These are phyloP conservation scores for Cytospora schulzeri DNA, from an alignment of 2,329 filamentous ascomycete species.

Conservation along the genomic window DNA sequence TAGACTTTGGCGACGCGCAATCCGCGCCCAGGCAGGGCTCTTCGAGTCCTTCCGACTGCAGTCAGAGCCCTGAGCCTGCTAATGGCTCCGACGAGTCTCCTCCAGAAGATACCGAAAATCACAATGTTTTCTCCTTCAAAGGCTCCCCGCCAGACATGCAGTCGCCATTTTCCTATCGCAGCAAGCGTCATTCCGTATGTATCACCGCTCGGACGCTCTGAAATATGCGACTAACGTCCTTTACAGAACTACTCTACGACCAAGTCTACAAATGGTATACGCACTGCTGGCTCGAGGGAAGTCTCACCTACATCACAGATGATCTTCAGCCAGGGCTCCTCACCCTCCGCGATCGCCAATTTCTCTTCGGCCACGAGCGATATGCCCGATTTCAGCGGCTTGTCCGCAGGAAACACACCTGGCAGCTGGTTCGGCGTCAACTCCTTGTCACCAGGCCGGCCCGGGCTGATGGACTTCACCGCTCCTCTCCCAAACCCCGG, in stretches of 20 bases:
- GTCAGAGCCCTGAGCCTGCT: slow-evolving; percentile 46
- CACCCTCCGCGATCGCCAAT: slow-evolving; percentile 51
- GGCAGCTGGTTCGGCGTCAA: slow-evolving; percentile 24
- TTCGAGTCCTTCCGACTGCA: slow-evolving; percentile 42
- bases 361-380: slow-evolving; percentile 48
- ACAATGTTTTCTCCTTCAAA: slow-evolving; percentile 20
- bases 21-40: slow-evolving; percentile 31
- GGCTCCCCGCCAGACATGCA: slow-evolving; percentile 23
- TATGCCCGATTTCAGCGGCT: slow-evolving; percentile 40
- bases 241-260: slow-evolving; percentile 53
- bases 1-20: slow-evolving; percentile 37
- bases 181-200: slow-evolving; percentile 48
- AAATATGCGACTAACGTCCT: slow-evolving; percentile 32
- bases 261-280: slow-evolving; percentile 53
- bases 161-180: slow-evolving; percentile 33
- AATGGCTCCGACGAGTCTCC: slow-evolving; percentile 31
- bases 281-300: slow-evolving; percentile 52
- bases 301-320: slow-evolving; percentile 57
- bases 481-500: not conserved
- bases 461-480: slow-evolving; percentile 22
- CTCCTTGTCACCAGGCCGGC: slow-evolving; percentile 38
- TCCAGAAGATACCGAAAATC: slow-evolving; percentile 12
- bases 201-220: not conserved
- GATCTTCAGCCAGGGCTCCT: slow-evolving; percentile 54
- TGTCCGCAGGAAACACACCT: slow-evolving; percentile 10